A percentile compares a stretch with the other conserved stretches of the same genome.
Conservation (phyloP, 345 rosid genomes). For the Acer yangbiense region DNA sequence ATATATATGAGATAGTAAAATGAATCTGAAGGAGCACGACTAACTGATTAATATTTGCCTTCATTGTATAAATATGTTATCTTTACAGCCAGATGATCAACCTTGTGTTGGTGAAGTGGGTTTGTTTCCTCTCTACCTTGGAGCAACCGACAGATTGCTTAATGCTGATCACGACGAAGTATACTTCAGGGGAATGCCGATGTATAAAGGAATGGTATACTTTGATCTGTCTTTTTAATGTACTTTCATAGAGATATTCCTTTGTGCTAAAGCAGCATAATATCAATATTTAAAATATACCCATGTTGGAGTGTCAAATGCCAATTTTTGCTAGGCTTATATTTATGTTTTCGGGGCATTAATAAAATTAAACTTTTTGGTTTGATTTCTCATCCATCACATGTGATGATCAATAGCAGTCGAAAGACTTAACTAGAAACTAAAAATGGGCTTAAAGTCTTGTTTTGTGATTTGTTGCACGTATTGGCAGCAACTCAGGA, state of each 20-base stretch:
- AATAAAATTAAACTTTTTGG: background rate
- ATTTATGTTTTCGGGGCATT: background rate
- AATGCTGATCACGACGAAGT: constrained; percentile 77
- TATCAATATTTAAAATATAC: background rate
- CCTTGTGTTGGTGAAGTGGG: constrained; percentile 87
- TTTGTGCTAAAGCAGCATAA: background rate
- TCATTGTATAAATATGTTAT: too few species aligned
- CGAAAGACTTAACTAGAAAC: background rate
- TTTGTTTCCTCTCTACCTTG: constrained; percentile 67
- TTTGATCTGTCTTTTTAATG: background rate
- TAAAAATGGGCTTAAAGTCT: too few species aligned
- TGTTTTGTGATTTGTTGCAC: constrained; percentile 5
- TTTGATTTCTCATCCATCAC: background rate
- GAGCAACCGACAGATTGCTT: constrained; percentile 77
- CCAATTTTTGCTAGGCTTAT: background rate
- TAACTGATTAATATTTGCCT: background rate
- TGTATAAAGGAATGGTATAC: constrained; percentile 64
- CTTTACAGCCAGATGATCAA: constrained; percentile 67
- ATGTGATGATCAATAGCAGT: background rate
- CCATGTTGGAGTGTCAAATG: background rate
- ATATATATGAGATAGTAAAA: background rate
- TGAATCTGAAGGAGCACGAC: background rate
- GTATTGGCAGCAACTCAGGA: constrained; percentile 64
- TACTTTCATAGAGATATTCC: background rate
- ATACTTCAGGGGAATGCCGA: constrained; percentile 88